Evolutionary conservation across 2,329 filamentous ascomycete species (phyloP).

Genomic region (Trichoderma polysporum): DNA sequence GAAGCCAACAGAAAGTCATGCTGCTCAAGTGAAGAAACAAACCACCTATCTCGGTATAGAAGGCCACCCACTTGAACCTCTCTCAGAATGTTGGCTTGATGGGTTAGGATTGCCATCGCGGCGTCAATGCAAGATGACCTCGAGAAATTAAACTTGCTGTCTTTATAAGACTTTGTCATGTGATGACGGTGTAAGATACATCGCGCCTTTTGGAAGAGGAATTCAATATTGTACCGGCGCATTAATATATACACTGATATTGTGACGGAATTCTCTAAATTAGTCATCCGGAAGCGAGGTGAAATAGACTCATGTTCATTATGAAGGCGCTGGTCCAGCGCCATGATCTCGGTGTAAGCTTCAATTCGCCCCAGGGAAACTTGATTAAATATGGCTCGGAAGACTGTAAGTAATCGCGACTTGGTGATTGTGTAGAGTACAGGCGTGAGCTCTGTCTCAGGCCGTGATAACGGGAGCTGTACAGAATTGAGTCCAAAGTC

Average conservation of each 20-base stretch:
- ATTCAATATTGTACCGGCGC: neutral
- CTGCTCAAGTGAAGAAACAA: too few relatives aligned
- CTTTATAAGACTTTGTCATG: neutral
- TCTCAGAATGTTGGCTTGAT: neutral
- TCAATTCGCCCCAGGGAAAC: neutral
- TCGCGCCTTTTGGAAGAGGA: neutral
- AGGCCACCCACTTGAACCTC: neutral
- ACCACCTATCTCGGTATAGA: neutral
- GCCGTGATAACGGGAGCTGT: too few relatives aligned
- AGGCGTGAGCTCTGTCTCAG: too few relatives aligned
- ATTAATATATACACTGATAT: neutral
- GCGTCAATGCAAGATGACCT: neutral
- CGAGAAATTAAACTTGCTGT: neutral
- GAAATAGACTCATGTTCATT: neutral
- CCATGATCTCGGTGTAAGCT: neutral
- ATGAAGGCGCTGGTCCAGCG: neutral
- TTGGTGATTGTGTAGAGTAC: too few relatives aligned
- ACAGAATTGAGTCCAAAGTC: too few relatives aligned
- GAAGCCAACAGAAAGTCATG: too few relatives aligned
- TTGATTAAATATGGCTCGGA: neutral
- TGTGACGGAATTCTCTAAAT: neutral
- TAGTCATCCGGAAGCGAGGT: neutral
- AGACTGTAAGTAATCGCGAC: neutral
- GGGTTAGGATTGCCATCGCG: neutral
- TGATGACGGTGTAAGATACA: neutral